Evolutionary conservation across 2,329 filamentous ascomycete species (phyloP), one percentile per base, ranked within the genome.

Genomic region (Colletotrichum melonis): DNA sequence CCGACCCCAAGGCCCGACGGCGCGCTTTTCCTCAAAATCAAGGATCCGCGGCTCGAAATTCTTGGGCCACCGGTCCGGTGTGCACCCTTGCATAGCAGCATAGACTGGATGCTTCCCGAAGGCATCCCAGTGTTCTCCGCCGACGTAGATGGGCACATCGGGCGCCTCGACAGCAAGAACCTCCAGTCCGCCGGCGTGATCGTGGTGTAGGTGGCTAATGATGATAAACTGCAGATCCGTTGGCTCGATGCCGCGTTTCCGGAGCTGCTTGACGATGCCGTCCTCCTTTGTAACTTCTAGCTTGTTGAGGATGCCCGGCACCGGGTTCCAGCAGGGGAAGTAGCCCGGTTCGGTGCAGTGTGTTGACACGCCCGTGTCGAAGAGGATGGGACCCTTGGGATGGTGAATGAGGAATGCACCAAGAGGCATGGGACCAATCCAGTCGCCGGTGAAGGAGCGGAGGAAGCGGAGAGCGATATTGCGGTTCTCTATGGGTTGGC

Each of bases 11-110:
- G 81, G 80, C 3, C 80, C 81, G 32, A 82, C 65, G 3, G 76
- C 28, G 2, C 67, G 55, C 26, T 62, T 59, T 19, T 77, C 77
- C n/a, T 73, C 60, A 8, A 77, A 74, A 11, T 80, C 76, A 2
- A 82, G 38, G 7, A 82, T 76, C 24, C 64, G 74, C 2, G 81
- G 81, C 8, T 73, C 28, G 60, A 81, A 82, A n/a, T 73, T 65
- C 35, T 76, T 72, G 2, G 80, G 81, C 80, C 80, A 82, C 55
- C 78, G 79, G 11, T 77, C 73, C 0, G 81, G 81, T 19, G 76
- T 77, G 22, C 77, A 77, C 0, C 80, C 81, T 58, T 81, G 74
- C 3, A 79, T 68, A 1, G 75, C 76, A 3, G 80, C 81, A 35
- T 76, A 76, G 14, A 79, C 22, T 8, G 75, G 77, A 28, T 76